phyloP scores from a whole-genome alignment of 768 basidiomycete species.

The Cystobasidium onofrii region DNA sequence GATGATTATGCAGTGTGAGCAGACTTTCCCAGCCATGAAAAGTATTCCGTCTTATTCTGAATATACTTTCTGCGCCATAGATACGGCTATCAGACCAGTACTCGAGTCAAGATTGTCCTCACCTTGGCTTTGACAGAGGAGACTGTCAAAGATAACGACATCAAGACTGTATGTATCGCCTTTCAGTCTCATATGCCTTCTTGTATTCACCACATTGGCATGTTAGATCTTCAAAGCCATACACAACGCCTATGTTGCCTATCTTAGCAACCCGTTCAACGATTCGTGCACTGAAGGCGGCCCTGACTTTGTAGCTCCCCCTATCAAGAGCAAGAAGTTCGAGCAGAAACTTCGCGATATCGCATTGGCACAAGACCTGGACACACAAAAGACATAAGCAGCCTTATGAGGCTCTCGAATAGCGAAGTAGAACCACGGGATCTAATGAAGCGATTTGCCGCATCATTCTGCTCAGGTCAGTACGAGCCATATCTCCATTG shows the following conservation, averaged over 20 bases:
- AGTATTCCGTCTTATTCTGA: not conserved
- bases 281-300: not conserved
- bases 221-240: constrained; percentile 87
- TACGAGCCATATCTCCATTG: no score
- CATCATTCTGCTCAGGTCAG: not conserved
- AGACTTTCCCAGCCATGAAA: no score
- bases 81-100: constrained; percentile 81
- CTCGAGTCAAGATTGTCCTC: constrained; percentile 77
- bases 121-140: constrained; percentile 71
- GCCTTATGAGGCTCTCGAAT: not conserved
- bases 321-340: constrained; percentile 16
- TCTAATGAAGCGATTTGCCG: not conserved
- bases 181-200: not conserved
- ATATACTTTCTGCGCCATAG: constrained; percentile 18
- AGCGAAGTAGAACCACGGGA: not conserved
- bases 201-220: constrained; percentile 18
- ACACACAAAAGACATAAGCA: not conserved
- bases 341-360: constrained; percentile 12
- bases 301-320: constrained; percentile 3
- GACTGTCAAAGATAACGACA: constrained; percentile 69
- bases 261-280: constrained; percentile 73
- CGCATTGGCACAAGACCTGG: constrained; percentile 6
- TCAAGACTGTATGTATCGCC: constrained; percentile 56
- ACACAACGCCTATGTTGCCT: constrained; percentile 75
- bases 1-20: constrained; percentile 73